phyloP scores from a whole-genome alignment of 225 moss, liverwort and hornwort genomes.

The Sphagnum contortum region DNA sequence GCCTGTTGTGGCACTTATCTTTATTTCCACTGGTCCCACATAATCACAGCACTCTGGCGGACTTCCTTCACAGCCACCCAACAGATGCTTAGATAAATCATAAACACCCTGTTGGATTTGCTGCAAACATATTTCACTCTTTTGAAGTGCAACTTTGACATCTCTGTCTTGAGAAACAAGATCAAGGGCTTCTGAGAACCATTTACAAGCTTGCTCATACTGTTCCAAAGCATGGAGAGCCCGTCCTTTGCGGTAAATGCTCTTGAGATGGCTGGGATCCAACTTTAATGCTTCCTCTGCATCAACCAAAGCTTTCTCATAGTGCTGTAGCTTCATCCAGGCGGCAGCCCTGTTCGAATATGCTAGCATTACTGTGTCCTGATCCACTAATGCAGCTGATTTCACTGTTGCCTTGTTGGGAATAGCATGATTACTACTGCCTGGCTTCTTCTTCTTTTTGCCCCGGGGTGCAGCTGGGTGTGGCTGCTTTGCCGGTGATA shows the following conservation, averaged over 20 bases:
- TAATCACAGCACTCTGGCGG: slow-evolving; percentile 69
- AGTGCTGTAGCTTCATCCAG: slow-evolving; percentile 51
- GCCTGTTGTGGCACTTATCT: slow-evolving; percentile 25
- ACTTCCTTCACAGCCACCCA: slow-evolving; percentile 39
- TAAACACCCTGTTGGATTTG: slow-evolving; percentile 64
- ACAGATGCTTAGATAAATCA: slow-evolving; percentile 55
- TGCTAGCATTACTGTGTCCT: slow-evolving; percentile 60
- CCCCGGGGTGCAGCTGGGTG: background rate
- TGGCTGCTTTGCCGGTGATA: slow-evolving; percentile 6
- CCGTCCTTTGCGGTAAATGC: slow-evolving; percentile 58
- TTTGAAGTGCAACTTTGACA: slow-evolving; percentile 42
- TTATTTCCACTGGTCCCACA: slow-evolving; percentile 65
- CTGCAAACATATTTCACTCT: slow-evolving; percentile 51
- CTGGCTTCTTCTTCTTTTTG: slow-evolving; percentile 21
- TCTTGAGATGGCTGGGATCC: slow-evolving; percentile 50
- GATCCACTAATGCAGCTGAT: slow-evolving; percentile 16
- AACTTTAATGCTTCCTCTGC: slow-evolving; percentile 49
- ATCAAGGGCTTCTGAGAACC: slow-evolving; percentile 41
- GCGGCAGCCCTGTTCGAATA: slow-evolving; percentile 75
- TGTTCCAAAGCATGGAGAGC: slow-evolving; percentile 66
- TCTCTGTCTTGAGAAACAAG: slow-evolving; percentile 38
- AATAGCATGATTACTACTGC: slow-evolving; percentile 11
- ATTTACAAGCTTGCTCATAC: slow-evolving; percentile 51
- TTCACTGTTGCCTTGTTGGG: slow-evolving; percentile 4
- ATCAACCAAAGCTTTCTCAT: slow-evolving; percentile 47